Conservation (phyloP, 108 stramenopile species). For the Stephanodiscus minutulus region DNA sequence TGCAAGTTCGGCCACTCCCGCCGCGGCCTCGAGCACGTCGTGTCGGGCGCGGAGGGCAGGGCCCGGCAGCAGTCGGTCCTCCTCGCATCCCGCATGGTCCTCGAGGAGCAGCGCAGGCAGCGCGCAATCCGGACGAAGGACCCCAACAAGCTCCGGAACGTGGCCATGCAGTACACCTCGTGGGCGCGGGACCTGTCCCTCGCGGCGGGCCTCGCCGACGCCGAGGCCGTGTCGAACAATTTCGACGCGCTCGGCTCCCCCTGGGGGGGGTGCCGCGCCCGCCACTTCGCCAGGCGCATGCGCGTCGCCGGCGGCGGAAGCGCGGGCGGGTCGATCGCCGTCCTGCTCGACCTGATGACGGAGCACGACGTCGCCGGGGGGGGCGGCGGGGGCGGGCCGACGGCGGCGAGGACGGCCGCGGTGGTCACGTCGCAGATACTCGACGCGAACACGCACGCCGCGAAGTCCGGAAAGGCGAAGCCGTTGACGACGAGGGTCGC, state of each 20-base stretch:
- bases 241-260: conserved; percentile 39
- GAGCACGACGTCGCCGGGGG: conserved; percentile 11
- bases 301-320: background rate
- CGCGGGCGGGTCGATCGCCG: background rate
- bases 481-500: background rate
- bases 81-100: conserved; percentile 59
- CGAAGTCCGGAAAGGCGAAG: background rate
- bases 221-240: conserved; percentile 71
- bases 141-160: conserved; percentile 72
- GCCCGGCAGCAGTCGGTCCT: conserved; percentile 79
- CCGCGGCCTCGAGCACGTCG: conserved; percentile 87
- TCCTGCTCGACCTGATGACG: no score
- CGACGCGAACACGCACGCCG: conserved; percentile 42
- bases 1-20: conserved; percentile 89
- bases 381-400: no score
- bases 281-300: conserved; percentile 38
- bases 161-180: conserved; percentile 73
- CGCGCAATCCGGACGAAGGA: conserved; percentile 64
- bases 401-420: conserved; percentile 14
- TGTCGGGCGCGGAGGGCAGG: conserved; percentile 74
- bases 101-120: conserved; percentile 81
- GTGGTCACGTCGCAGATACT: conserved; percentile 45
- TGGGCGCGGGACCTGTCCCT: conserved; percentile 84
- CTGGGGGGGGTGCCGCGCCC: conserved; percentile 29
- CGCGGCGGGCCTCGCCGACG: conserved; percentile 79